phyloP scores from a whole-genome alignment of 2,329 filamentous ascomycete genomes.

The Diaporthe sp. region DNA sequence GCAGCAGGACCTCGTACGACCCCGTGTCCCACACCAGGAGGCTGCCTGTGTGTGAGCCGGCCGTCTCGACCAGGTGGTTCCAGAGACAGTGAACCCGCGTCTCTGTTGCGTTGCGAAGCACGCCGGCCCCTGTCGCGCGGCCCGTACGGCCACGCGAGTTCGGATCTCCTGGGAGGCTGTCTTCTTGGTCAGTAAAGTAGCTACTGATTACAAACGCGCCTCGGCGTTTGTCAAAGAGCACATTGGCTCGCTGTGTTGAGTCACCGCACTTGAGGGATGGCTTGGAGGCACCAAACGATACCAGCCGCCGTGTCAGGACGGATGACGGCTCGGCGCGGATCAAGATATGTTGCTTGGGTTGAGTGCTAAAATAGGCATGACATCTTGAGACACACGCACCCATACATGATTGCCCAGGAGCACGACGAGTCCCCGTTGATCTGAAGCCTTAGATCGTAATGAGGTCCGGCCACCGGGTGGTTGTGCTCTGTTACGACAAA shows the following conservation, averaged over 20 bases:
- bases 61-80: constrained; percentile 72
- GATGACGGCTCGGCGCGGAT: too few species aligned
- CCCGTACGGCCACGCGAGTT: constrained; percentile 51
- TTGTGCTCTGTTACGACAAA: constrained; percentile 81
- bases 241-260: neutral
- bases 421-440: constrained; percentile 74
- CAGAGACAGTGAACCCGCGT: constrained; percentile 70
- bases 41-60: constrained; percentile 63
- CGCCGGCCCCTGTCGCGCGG: constrained; percentile 41
- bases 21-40: constrained; percentile 73
- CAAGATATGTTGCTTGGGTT: too few species aligned
- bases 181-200: neutral
- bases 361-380: too few species aligned
- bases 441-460: constrained; percentile 77
- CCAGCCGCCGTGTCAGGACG: too few species aligned
- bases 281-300: neutral
- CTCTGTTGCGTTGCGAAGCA: constrained; percentile 70
- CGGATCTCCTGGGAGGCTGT: constrained; percentile 63
- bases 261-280: neutral
- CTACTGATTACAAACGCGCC: neutral
- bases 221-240: neutral
- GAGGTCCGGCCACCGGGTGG: constrained; percentile 74
- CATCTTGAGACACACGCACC: neutral
- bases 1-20: constrained; percentile 64
- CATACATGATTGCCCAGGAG: constrained; percentile 74